Base-by-base conservation (phyloP, 2,329 filamentous ascomycete genomes). In the Truncatella angustata region DNA sequence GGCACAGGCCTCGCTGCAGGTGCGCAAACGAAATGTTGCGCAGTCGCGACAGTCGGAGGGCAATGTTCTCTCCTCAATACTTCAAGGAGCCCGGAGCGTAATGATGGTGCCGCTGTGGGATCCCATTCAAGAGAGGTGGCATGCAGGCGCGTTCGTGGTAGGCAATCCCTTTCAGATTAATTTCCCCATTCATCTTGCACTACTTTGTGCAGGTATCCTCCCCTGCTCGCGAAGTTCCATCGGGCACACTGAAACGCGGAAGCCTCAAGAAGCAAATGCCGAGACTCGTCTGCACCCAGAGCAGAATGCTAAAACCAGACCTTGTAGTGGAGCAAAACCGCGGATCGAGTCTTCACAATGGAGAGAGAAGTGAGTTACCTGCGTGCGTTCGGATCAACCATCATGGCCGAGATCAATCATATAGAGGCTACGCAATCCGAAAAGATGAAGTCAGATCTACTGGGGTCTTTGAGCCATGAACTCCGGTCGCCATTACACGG, bases 401-500 rank as follows among this genome's bases (percentile, higher is more conserved):
- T 81, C 16, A 82, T 82, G 71, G 73, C 78, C 0, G 81, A 85
- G 46, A 67, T 85, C 0, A 72, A 76, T 0, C 70, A 77, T 2
- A 53, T 80, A 5, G 63, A 71, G 4, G 56, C 67, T 0, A 49
- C 63, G 5, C 59, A 62, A 12, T 66, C 70, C 0, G 70, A 76
- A 23, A 74, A 68, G 44, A 76, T 78, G 30, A 83, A 83, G 60
- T 75, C 76, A 1, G 80, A 84, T 52, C 78, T 83, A 24, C 73
- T 86, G 3, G 78, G 79, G 0, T 83, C 78, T 1, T 76, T 86
- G 4, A 82, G 78, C 3, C 82, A 86, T 58, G 82, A 86, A 60
- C 65, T 86, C n/a, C 72, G 82, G 4, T 82, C 77, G 1, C 82
- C 82, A 0, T 66, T 86, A 0, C 82, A 86, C 52, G 83, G 82